Evolutionary conservation across 2,329 filamentous ascomycete genomes (phyloP).

Genomic region (Boeremia exigua): DNA sequence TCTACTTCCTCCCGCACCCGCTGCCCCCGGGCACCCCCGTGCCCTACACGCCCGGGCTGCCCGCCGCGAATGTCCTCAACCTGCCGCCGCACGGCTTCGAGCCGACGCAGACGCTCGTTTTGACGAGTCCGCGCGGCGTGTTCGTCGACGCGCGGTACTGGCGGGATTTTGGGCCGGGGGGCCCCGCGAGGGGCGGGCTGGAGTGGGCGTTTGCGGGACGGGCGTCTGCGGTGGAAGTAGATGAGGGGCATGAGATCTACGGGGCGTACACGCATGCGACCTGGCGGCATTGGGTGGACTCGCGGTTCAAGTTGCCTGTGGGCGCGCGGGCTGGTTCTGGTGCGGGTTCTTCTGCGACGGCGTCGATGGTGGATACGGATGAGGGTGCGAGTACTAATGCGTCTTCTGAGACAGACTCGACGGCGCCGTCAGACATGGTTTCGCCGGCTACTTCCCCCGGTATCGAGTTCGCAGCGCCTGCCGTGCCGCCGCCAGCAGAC

Average conservation of each 20-base stretch:
- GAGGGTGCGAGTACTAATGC: too few relatives aligned
- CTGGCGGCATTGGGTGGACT: conserved; percentile 69
- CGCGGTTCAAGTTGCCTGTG: too few relatives aligned
- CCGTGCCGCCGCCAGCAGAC: too few relatives aligned
- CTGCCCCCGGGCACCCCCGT: conserved; percentile 31
- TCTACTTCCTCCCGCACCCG: conserved; percentile 61
- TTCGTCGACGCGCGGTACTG: conserved; percentile 69
- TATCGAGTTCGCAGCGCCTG: too few relatives aligned
- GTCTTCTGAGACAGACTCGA: too few relatives aligned
- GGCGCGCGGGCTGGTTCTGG: too few relatives aligned
- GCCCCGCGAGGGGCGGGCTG: conserved; percentile 38
- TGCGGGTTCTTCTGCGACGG: too few relatives aligned
- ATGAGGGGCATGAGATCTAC: background rate
- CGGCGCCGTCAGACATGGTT: too few relatives aligned
- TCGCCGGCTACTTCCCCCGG: too few relatives aligned
- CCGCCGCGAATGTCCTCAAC: conserved; percentile 33
- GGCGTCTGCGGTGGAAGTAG: conserved; percentile 35
- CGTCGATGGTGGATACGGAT: too few relatives aligned
- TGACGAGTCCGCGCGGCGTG: conserved; percentile 63
- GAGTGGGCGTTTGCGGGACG: conserved; percentile 72
- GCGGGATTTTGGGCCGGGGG: background rate
- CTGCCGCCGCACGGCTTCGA: conserved; percentile 49
- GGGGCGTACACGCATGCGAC: conserved; percentile 29
- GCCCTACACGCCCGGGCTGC: conserved; percentile 39
- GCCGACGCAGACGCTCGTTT: conserved; percentile 68